Base-by-base conservation (phyloP, 2,329 filamentous ascomycete species). In the Zymoseptoria passerinii region DNA sequence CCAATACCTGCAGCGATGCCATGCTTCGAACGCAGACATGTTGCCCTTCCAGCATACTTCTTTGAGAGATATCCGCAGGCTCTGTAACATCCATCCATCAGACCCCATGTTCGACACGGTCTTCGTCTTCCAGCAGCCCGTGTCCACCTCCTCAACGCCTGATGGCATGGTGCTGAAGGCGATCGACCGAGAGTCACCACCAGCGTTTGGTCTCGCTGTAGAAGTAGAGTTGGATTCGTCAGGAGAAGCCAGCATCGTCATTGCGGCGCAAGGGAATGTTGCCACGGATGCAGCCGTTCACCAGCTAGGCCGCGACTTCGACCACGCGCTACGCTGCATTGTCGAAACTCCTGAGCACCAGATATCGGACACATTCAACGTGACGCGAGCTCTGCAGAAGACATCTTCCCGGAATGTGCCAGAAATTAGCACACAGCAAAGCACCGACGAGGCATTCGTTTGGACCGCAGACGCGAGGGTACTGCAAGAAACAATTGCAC, bases 21-120 rank as follows among this genome's bases (percentile, higher is more conserved):
- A 96, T 66, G 74, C 83, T 0, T 90, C 87, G 69, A 90, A 89
- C 68, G 80, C 84, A 1, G 76, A 81, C 0, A 80, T 83, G 9
- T 76, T 94, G 19, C 79, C 85, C 0, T 92, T 87, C 64, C 90
- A 95, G 61, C 87, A 92, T 65, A 89, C 89, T 0, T 81, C 92
- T 0, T 77, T 96, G 8, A 82, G 90, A 20, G 83, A 89, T 51
- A 86, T 96, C 35, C 85, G 88, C 67, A 95, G 90, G 71, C 95
- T 89, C 86, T 85, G 84, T 63, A 79, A 81, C 0, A 76, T 77
- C 4, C 80, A 80, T 3, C 75, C 75, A 0, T 73, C 74, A n/a
- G 72, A 81, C 49, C 77, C 82, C 0, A 73, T 92, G 2, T 96
- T 96, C 68, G 87, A 95, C 59, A 86, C 80, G 0, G 76, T 96